A percentile compares a stretch with the other conserved stretches of the same genome.
These are phyloP conservation scores for Colletotrichum liriopes DNA, from an alignment of 2,329 filamentous ascomycete species.

Conservation along the genomic window DNA sequence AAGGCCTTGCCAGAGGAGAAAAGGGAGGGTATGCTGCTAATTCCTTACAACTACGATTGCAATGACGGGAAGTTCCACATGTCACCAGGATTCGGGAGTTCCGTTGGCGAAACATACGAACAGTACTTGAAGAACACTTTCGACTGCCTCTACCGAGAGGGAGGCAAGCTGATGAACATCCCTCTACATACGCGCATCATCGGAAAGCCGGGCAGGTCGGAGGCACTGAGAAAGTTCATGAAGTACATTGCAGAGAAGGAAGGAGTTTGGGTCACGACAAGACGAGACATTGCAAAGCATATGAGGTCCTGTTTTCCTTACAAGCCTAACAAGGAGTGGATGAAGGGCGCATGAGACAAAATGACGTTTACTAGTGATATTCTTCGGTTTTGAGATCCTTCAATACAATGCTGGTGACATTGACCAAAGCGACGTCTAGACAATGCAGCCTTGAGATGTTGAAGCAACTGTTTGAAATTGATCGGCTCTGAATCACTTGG, in stretches of 20 bases:
- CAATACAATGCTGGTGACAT: background rate
- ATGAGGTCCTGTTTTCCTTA: slow-evolving; percentile 58
- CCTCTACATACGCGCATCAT: slow-evolving; percentile 58
- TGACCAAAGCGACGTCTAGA: background rate
- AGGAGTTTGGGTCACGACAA: slow-evolving; percentile 61
- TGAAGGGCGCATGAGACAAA: background rate
- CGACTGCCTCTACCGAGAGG: slow-evolving; percentile 58
- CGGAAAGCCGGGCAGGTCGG: slow-evolving; percentile 57
- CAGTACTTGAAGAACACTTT: slow-evolving; percentile 59
- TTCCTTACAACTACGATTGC: slow-evolving; percentile 57
- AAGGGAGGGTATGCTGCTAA: slow-evolving; percentile 56
- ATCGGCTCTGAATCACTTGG: background rate
- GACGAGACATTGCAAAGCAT: slow-evolving; percentile 59
- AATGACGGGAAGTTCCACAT: slow-evolving; percentile 62
- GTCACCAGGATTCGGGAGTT: slow-evolving; percentile 58
- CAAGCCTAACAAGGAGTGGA: slow-evolving; percentile 46
- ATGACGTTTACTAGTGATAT: background rate
- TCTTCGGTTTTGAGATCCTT: background rate
- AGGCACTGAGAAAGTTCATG: slow-evolving; percentile 58
- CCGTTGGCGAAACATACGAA: slow-evolving; percentile 55
- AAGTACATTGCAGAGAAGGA: slow-evolving; percentile 55
- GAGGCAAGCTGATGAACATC: slow-evolving; percentile 61
- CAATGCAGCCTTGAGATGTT: background rate
- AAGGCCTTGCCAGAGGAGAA: slow-evolving; percentile 48
- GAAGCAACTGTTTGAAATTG: background rate